These are phyloP conservation scores for Conringia planisiliqua DNA, from an alignment of 345 rosid species.

Conservation along the genomic window DNA sequence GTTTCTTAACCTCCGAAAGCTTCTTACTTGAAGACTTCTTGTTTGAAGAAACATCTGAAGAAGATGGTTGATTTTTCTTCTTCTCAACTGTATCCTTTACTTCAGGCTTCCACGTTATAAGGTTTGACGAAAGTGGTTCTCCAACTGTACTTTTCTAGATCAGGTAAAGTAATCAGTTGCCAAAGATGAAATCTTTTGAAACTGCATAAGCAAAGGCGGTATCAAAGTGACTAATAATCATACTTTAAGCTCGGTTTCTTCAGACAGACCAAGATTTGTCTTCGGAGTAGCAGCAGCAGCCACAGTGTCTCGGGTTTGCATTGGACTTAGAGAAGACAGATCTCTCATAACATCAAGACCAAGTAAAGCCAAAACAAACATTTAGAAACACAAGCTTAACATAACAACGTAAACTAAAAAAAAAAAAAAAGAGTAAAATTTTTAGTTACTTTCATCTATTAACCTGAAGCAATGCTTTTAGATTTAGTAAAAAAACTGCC, in stretches of 20 bases:
- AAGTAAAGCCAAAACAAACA: conserved; percentile 6
- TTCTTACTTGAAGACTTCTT: conserved; percentile 15
- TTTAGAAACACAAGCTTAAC: conserved; percentile 27
- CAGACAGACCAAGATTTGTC: conserved; percentile 28
- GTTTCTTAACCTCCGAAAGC: conserved; percentile 14
- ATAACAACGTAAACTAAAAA: neutral
- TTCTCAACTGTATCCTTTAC: conserved; percentile 15
- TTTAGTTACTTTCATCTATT: neutral
- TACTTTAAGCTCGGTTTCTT: conserved; percentile 26
- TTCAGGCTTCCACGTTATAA: conserved; percentile 25
- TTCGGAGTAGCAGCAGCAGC: neutral
- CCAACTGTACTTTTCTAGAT: conserved; percentile 12
- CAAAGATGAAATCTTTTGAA: neutral
- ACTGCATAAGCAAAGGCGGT: neutral
- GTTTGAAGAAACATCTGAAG: conserved; percentile 20
- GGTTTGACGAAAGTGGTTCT: conserved; percentile 1
- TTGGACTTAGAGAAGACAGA: conserved; percentile 43
- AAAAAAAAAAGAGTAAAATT: neutral
- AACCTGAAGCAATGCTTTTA: conserved; percentile 53
- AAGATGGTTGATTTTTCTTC: conserved; percentile 18
- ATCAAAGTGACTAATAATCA: neutral
- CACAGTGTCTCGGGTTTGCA: conserved; percentile 21
- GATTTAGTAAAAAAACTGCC: conserved; percentile 28
- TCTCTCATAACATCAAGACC: conserved; percentile 36
- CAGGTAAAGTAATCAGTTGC: neutral